Evolutionary conservation across 352 stramenopile species (phyloP).

Genomic region (Phytophthora melonis): DNA sequence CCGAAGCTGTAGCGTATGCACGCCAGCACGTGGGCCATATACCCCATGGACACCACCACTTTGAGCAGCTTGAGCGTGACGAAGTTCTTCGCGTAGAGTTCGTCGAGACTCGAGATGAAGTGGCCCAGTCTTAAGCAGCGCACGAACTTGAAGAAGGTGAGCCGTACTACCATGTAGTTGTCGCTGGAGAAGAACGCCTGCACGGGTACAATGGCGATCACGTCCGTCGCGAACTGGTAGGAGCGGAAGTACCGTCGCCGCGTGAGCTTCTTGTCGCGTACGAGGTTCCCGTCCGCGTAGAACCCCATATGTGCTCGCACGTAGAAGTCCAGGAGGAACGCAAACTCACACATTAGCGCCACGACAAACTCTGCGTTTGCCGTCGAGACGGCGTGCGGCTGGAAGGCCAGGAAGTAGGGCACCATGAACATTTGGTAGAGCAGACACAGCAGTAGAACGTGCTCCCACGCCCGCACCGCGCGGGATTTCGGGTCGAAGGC

Average conservation of each 20-base stretch:
- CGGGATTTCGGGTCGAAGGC: conserved; percentile 61
- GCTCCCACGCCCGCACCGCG: conserved; percentile 60
- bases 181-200: conserved; percentile 1
- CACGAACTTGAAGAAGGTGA: conserved; percentile 52
- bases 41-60: conserved; percentile 58
- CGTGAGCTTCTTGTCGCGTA: conserved; percentile 52
- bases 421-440: conserved; percentile 68
- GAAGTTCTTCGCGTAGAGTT: conserved; percentile 74
- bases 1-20: conserved; percentile 72
- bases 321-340: conserved; percentile 68
- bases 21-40: conserved; percentile 64
- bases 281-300: conserved; percentile 70
- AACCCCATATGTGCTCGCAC: conserved; percentile 67
- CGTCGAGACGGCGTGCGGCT: conserved; percentile 16
- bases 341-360: conserved; percentile 43
- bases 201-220: conserved; percentile 53
- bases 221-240: conserved; percentile 53
- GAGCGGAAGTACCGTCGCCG: conserved; percentile 62
- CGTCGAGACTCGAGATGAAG: conserved; percentile 63
- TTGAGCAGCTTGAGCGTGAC: conserved; percentile 57
- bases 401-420: conserved; percentile 65
- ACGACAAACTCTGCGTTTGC: conserved; percentile 40
- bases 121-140: conserved; percentile 50
- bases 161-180: conserved; percentile 33
- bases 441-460: conserved; percentile 58